Conservation (phyloP, 2,329 filamentous ascomycete species). For the Hymenotorrendiella dingleyae region DNA sequence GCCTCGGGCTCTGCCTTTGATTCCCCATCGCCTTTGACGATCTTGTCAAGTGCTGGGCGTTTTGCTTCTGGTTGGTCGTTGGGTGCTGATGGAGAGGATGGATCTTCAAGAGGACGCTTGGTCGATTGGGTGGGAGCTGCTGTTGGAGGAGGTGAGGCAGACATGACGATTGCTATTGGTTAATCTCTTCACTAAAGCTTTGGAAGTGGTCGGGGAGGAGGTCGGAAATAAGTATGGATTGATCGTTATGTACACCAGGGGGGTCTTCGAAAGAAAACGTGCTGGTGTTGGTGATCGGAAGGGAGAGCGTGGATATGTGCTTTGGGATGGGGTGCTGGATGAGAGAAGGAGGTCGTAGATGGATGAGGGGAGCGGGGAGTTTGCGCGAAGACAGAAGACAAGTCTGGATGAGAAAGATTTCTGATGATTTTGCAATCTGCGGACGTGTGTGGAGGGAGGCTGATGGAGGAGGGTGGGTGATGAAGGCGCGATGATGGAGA, state of each 20-base stretch:
- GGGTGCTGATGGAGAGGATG: constrained; percentile 85
- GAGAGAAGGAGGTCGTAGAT: constrained; percentile 29
- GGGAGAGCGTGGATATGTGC: constrained; percentile 32
- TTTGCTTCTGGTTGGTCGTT: constrained; percentile 96
- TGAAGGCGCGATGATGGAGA: constrained; percentile 26
- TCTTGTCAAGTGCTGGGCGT: constrained; percentile 90
- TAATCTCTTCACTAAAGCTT: constrained; percentile 34
- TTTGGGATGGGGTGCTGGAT: constrained; percentile 27
- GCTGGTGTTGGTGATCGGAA: constrained; percentile 59
- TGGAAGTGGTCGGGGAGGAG: constrained; percentile 37
- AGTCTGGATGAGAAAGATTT: too few species aligned
- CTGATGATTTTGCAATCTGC: too few species aligned
- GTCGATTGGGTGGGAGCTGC: constrained; percentile 59
- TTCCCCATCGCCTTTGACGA: constrained; percentile 59
- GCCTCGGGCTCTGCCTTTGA: constrained; percentile 35
- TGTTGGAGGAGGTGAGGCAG: constrained; percentile 55
- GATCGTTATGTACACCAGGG: constrained; percentile 77
- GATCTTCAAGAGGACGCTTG: constrained; percentile 95
- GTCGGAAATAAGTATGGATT: constrained; percentile 50
- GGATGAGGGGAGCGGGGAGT: constrained; percentile 31
- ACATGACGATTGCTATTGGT: constrained; percentile 55
- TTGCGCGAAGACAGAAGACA: constrained; percentile 31
- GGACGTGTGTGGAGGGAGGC: constrained; percentile 19
- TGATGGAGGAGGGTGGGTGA: constrained; percentile 25
- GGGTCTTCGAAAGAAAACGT: constrained; percentile 86